Conservation (phyloP, 148 eudicot species). For the Dianthus caryophyllus region DNA sequence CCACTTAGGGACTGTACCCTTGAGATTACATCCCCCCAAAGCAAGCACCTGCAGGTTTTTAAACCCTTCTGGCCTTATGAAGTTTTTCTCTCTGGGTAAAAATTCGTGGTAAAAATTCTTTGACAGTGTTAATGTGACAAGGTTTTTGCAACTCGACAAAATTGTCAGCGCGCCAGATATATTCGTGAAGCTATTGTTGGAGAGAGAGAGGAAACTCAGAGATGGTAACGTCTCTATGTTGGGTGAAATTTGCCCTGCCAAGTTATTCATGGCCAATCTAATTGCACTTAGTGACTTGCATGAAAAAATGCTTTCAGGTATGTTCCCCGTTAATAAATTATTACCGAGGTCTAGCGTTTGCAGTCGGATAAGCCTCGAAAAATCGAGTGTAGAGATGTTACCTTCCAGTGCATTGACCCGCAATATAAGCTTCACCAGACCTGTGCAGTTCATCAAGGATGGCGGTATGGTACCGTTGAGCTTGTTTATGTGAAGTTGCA, state of each 20-base stretch:
- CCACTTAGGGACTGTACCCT: slow-evolving; percentile 36
- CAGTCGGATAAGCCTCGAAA: slow-evolving; percentile 47
- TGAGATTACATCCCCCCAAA: slow-evolving; percentile 4
- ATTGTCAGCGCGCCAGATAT: slow-evolving; percentile 44
- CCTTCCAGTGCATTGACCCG: slow-evolving; percentile 58
- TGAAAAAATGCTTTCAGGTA: slow-evolving; percentile 57
- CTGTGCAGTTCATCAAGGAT: slow-evolving; percentile 64
- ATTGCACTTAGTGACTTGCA: slow-evolving; percentile 66
- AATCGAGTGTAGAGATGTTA: slow-evolving; percentile 56
- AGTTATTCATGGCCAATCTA: slow-evolving; percentile 46
- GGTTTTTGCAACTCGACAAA: slow-evolving; percentile 52
- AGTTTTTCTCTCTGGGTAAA: slow-evolving; percentile 35
- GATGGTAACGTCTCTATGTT: slow-evolving; percentile 37
- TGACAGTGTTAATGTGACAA: slow-evolving; percentile 45
- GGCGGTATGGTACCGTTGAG: slow-evolving; percentile 55
- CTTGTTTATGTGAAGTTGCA: slow-evolving; percentile 56
- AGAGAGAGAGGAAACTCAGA: slow-evolving; percentile 59
- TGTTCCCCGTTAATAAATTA: slow-evolving; percentile 51
- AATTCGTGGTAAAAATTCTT: slow-evolving; percentile 52
- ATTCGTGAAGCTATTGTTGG: slow-evolving; percentile 61
- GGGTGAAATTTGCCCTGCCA: slow-evolving; percentile 55
- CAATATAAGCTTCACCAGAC: slow-evolving; percentile 40
- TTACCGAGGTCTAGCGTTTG: slow-evolving; percentile 59
- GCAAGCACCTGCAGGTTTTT: slow-evolving; percentile 3
- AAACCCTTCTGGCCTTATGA: slow-evolving; percentile 8